phyloP scores from a whole-genome alignment of 2,329 filamentous ascomycete genomes.

The Pseudocercospora ulei region DNA sequence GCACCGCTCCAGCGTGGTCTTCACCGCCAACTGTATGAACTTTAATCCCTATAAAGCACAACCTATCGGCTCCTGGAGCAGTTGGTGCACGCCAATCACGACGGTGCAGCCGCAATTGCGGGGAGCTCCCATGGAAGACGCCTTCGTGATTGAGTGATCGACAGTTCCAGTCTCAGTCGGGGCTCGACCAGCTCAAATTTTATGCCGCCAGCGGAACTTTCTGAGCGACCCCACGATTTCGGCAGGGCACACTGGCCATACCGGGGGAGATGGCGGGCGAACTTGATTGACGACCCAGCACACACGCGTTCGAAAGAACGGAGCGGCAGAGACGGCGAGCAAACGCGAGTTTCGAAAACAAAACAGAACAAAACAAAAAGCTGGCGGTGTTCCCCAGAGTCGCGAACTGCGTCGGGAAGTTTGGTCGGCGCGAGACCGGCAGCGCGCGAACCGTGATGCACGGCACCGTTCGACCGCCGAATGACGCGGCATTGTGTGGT shows the following conservation, averaged over 20 bases:
- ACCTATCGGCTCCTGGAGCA: slow-evolving; percentile 1
- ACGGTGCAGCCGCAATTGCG: slow-evolving; percentile 8
- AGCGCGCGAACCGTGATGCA: slow-evolving; percentile 12
- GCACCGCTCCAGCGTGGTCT: slow-evolving; percentile 14
- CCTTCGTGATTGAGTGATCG: slow-evolving; percentile 1
- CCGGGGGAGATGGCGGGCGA: too few relatives aligned
- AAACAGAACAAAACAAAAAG: too few relatives aligned
- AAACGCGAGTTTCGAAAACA: neutral
- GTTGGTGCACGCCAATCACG: slow-evolving; percentile 3
- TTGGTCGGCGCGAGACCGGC: slow-evolving; percentile 16
- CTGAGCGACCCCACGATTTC: too few relatives aligned
- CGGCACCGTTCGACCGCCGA: slow-evolving; percentile 9
- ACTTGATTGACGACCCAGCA: too few relatives aligned
- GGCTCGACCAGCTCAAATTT: neutral
- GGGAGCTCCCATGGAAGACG: slow-evolving; percentile 1
- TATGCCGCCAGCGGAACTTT: too few relatives aligned
- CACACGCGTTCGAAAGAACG: too few relatives aligned
- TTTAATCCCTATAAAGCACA: slow-evolving; percentile 9
- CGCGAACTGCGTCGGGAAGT: slow-evolving; percentile 1
- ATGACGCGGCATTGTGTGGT: too few relatives aligned
- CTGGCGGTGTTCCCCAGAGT: slow-evolving; percentile 2
- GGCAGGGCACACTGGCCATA: too few relatives aligned
- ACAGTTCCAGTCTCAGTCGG: slow-evolving; percentile 2
- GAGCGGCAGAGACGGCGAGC: slow-evolving; percentile 1
- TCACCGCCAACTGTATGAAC: slow-evolving; percentile 13